A percentile compares a stretch with the other conserved stretches of the same genome.
Evolutionary conservation across 495 filamentous ascomycete species (phyloP).

Genomic region (Annulohypoxylon maeteangense): DNA sequence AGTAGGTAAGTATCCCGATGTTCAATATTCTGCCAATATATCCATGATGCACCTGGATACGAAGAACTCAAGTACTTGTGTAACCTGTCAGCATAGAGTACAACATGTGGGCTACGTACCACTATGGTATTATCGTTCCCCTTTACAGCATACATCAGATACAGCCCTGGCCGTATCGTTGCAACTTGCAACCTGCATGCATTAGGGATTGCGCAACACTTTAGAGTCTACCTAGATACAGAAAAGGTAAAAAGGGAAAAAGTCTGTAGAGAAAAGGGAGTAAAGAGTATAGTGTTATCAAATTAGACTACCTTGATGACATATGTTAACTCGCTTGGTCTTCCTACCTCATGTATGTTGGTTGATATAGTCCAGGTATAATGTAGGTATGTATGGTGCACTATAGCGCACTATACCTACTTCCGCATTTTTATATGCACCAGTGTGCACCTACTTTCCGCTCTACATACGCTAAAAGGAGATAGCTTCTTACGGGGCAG

Average conservation of each 20-base stretch:
- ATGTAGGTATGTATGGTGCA: background rate
- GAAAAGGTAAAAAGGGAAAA: background rate
- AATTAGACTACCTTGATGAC: constrained; percentile 2
- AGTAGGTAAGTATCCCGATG: background rate
- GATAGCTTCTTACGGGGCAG: constrained; percentile 5
- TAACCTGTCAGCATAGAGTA: constrained; percentile 3
- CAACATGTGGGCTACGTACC: background rate
- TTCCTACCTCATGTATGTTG: background rate
- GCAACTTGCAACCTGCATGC: too few species aligned
- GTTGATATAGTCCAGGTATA: background rate
- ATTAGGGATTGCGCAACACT: constrained; percentile 13
- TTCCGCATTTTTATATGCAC: background rate
- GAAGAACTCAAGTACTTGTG: background rate
- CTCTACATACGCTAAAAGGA: constrained; percentile 7
- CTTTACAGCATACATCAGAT: background rate
- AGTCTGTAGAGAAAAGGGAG: background rate
- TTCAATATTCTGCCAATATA: background rate
- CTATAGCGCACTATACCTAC: background rate
- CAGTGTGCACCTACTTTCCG: background rate
- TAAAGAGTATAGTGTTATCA: background rate
- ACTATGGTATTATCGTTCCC: background rate
- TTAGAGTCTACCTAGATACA: constrained; percentile 6
- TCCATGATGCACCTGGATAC: background rate
- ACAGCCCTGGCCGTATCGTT: background rate
- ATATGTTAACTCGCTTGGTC: constrained; percentile 3